Evolutionary conservation across 2,329 filamentous ascomycete species (phyloP).

Genomic region (Aspergillus fructus): DNA sequence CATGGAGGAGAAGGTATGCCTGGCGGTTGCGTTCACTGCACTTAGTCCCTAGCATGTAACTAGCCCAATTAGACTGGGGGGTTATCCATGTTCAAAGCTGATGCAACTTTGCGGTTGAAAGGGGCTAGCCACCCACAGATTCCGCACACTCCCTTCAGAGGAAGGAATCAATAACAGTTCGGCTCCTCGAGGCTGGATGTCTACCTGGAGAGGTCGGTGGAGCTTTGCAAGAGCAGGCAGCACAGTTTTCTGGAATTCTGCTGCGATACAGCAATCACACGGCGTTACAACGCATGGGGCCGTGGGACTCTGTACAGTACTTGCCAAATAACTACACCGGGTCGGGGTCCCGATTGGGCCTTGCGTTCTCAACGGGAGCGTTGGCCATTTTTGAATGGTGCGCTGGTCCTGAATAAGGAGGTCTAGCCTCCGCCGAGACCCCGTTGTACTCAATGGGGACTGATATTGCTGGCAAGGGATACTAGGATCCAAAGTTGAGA

Average conservation of each 20-base stretch:
- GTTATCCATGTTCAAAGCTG: background rate
- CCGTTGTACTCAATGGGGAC: background rate
- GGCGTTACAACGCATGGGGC: background rate
- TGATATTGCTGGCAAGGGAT: background rate
- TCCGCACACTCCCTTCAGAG: background rate
- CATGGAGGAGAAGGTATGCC: background rate
- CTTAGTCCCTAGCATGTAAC: background rate
- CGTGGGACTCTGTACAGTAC: background rate
- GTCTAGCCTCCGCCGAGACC: background rate
- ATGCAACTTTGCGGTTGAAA: background rate
- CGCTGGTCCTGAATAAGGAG: background rate
- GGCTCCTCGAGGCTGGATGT: background rate
- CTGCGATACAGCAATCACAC: background rate
- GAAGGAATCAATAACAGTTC: background rate
- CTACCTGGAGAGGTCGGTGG: background rate
- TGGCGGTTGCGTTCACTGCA: background rate
- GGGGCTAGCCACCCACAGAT: background rate
- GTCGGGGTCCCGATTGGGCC: background rate
- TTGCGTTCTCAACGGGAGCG: background rate
- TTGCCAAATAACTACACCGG: background rate
- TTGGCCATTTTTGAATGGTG: background rate
- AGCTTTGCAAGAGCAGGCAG: constrained; percentile 6
- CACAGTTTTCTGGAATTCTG: constrained; percentile 4
- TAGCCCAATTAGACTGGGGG: background rate
- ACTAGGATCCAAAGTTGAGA: background rate